Evolutionary conservation across 1,284 basidiomycete genomes (phyloP), one percentile per base, ranked within the genome.

Genomic region (Rhodotorula sp.): DNA sequence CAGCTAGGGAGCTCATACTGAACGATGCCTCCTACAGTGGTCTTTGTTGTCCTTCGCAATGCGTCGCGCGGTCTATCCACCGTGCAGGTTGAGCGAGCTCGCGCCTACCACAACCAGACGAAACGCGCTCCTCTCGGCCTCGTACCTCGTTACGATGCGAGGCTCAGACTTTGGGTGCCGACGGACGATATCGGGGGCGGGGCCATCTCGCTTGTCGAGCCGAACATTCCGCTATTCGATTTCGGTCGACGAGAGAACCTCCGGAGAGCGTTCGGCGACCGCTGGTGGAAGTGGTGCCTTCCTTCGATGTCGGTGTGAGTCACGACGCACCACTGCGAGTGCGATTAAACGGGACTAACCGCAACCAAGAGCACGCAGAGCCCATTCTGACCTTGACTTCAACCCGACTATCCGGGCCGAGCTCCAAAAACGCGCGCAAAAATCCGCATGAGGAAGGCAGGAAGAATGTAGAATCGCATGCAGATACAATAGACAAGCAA

Each of bases 61-160:
- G 62, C 62, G 5, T 49, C 67, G 4, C 45, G 33, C 5, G 73
- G 71, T 1, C 3, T 64, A 1, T 65, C 68, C 20, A 51, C 73
- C 6, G 66, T 75, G 12, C 73, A 75, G 60, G 45, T 71, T 44
- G 73, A 70, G 37, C 64, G 72, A 22, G 30, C 56, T 1, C 66
- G 64, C 4, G 66, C 60, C 7, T 68, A 60, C 45, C 54, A 37
- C 18, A 10, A 14, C 6, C 57, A 59, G 46, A 18, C 24, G 29
- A 37, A 46, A 26, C 53, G 51, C 17, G 20, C 30, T 6, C 22
- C 33, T 20, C 18, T 18, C 20, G 37, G 42, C 6, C 14, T 26
- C 24, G 55, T n/a, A 6, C 24, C 56, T 6, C 15, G 10, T 5
- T 66, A 67, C 63, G 71, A 75, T 24, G 60, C 68, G 0, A 61